phyloP scores from a whole-genome alignment of 164 flowering plant species.

The Cinnamomum chago region DNA sequence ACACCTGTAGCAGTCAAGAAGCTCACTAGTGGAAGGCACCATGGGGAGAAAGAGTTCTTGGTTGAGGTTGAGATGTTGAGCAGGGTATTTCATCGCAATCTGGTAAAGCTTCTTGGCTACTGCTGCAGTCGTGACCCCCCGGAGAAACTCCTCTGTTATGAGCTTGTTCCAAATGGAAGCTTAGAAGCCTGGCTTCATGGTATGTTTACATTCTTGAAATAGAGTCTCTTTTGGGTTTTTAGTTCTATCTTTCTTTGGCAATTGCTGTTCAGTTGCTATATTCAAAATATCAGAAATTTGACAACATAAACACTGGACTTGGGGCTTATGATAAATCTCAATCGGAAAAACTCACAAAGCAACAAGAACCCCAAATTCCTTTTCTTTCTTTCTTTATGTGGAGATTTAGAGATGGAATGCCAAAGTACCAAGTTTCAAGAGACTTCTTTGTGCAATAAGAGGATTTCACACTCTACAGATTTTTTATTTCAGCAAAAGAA shows the following conservation, averaged over 20 bases:
- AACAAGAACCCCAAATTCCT: too few species aligned
- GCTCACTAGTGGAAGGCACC: conserved; percentile 81
- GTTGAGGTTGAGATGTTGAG: conserved; percentile 99
- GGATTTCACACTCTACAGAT: too few species aligned
- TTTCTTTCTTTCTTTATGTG: too few species aligned
- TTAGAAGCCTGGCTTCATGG: conserved; percentile 99
- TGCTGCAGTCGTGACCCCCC: conserved; percentile 71
- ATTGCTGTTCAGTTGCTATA: neutral
- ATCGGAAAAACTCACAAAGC: too few species aligned
- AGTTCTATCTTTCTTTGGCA: neutral
- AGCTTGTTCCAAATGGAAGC: conserved; percentile 96
- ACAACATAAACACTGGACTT: too few species aligned
- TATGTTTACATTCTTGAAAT: conserved; percentile 24
- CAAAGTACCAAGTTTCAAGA: too few species aligned
- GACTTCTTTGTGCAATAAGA: too few species aligned
- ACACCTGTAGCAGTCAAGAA: conserved; percentile 97
- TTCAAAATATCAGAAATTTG: too few species aligned
- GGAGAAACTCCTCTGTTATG: conserved; percentile 86
- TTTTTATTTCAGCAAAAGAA: too few species aligned
- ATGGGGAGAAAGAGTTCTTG: conserved; percentile 89
- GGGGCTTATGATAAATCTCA: too few species aligned
- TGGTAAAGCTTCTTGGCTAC: conserved; percentile 96
- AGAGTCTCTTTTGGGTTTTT: neutral
- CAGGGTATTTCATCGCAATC: conserved; percentile 94
- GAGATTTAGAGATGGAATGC: too few species aligned